Base-by-base conservation (phyloP, 2,329 filamentous ascomycete species). In the Phialophora macrospora region DNA sequence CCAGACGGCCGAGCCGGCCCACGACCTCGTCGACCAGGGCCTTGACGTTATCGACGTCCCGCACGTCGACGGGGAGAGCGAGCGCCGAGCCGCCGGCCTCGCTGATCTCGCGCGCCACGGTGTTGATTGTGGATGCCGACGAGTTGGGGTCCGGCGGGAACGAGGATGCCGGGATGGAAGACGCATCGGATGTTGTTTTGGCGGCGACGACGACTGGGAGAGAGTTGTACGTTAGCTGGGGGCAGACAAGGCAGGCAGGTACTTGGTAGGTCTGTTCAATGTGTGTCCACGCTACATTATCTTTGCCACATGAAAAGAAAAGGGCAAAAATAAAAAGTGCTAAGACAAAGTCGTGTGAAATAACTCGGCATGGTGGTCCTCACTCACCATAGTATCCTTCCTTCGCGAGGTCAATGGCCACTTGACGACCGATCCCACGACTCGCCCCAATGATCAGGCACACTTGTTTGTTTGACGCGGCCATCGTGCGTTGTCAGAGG, bases 91-190 rank as follows among this genome's bases (percentile, higher is more conserved):
- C 88, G 46, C 89, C 88, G 0, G 85, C 80, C 65, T 87, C 82
- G 20, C 74, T 79, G 71, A 95, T 94, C 75, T 96, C 91, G 51
- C 87, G 86, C 66, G 84, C 86, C 46, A 95, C 92, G 1, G 92
- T 95, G 76, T 83, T 91, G 78, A 95, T 92, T 28, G 91, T 95
- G 17, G 90, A 93, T 57, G 85, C 76, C 0, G 82, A 76, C 2
- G 90, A 93, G 78, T 94, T 93, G 14, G 91, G 90, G 72, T 92
- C 83, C 1, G 91, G 91, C 1, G 90, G 90, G 74, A 91, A 92
- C 56, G 65, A 56, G n/a, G 60, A 55, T 8, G 63, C 55, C 0
- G 88, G 84, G 0, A 73, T 73, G 20, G 81, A 78, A 60, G 79
- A 80, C 3, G 88, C 84, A 71, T 91, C 84, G 55, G 88, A 92